Percentiles rank a stretch among this genome's conserved stretches.
Conservation (phyloP, 2,329 filamentous ascomycete species). For the Cercospora nicotianae region DNA sequence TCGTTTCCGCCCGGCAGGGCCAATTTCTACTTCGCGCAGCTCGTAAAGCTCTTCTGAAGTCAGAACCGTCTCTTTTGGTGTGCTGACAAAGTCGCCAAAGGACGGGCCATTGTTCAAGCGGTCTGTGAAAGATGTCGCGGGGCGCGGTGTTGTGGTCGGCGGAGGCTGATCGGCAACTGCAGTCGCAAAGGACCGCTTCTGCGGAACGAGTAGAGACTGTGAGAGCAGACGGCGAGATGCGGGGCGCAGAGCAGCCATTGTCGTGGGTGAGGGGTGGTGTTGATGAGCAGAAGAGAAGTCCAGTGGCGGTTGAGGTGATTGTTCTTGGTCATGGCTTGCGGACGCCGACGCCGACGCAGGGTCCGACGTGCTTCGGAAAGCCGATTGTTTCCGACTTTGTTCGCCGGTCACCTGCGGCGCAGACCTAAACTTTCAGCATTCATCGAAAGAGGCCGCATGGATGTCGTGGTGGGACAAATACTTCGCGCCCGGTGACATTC, state of each 20-base stretch:
- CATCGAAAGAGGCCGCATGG: slow-evolving; percentile 18
- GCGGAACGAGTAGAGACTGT: slow-evolving; percentile 31
- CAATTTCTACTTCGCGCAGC: slow-evolving; percentile 62
- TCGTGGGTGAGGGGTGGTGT: background rate
- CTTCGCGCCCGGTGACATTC: slow-evolving; percentile 38
- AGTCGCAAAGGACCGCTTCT: slow-evolving; percentile 47
- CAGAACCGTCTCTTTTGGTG: slow-evolving; percentile 42
- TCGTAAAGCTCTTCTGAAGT: slow-evolving; percentile 57
- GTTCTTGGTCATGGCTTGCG: slow-evolving; percentile 1
- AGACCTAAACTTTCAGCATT: background rate
- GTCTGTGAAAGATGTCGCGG: slow-evolving; percentile 59
- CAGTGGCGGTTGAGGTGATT: slow-evolving; percentile 2
- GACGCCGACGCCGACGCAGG: background rate
- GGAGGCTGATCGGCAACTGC: slow-evolving; percentile 42
- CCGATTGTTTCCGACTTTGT: slow-evolving; percentile 7
- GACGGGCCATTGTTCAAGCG: slow-evolving; percentile 65
- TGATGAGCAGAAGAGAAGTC: background rate
- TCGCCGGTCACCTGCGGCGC: background rate
- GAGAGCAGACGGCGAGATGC: slow-evolving; percentile 25
- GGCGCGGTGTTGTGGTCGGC: slow-evolving; percentile 41
- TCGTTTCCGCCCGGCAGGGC: slow-evolving; percentile 62
- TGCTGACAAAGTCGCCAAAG: slow-evolving; percentile 62
- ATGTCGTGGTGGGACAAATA: slow-evolving; percentile 39
- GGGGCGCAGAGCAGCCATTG: slow-evolving; percentile 24
- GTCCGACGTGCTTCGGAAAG: background rate